phyloP scores from a whole-genome alignment of 352 stramenopile genomes.

The Globisporangium spinosum region DNA sequence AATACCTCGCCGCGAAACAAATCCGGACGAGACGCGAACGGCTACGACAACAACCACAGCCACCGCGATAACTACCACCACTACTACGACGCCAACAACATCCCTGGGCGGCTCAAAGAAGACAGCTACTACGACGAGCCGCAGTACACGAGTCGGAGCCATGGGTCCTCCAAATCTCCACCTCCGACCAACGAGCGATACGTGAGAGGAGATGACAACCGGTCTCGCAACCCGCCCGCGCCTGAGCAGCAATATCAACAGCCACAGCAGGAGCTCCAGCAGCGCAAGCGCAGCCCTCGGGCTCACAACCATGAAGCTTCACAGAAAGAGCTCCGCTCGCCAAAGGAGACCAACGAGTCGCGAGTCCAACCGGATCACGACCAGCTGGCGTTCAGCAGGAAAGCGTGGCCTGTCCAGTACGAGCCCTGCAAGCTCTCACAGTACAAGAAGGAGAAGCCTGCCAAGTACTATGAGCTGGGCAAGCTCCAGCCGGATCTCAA shows the following conservation, averaged over 20 bases:
- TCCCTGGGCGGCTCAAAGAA: slow-evolving; percentile 31
- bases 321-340: slow-evolving; percentile 37
- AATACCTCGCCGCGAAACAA: slow-evolving; percentile 29
- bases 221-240: neutral
- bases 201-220: neutral
- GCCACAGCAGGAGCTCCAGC: slow-evolving; percentile 4
- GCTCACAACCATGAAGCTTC: neutral
- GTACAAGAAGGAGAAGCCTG: slow-evolving; percentile 85
- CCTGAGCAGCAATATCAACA: slow-evolving; percentile 1
- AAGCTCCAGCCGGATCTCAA: slow-evolving; percentile 88
- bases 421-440: slow-evolving; percentile 82
- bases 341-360: slow-evolving; percentile 58
- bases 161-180: neutral
- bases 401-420: slow-evolving; percentile 69
- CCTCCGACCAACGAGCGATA: slow-evolving; percentile 14
- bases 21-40: slow-evolving; percentile 27
- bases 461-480: slow-evolving; percentile 85
- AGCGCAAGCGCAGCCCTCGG: slow-evolving; percentile 9
- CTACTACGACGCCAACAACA: slow-evolving; percentile 20
- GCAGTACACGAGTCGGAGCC: slow-evolving; percentile 9
- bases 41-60: slow-evolving; percentile 32
- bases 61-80: slow-evolving; percentile 20
- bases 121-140: slow-evolving; percentile 26
- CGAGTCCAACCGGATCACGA: slow-evolving; percentile 53
- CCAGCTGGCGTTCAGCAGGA: slow-evolving; percentile 75